phyloP scores from a whole-genome alignment of 495 filamentous ascomycete species.

The Eremomyces bilateralis region DNA sequence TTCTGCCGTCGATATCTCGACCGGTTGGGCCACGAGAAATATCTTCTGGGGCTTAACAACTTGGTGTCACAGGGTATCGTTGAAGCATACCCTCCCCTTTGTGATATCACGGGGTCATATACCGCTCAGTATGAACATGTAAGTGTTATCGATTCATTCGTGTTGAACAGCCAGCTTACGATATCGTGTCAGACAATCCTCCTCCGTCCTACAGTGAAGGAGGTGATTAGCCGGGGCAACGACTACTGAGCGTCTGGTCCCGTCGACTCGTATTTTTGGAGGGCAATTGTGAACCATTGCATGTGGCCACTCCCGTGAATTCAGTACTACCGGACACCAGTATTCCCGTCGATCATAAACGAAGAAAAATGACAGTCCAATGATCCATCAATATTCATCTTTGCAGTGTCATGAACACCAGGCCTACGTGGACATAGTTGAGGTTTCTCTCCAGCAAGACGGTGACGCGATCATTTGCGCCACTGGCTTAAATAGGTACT shows the following conservation, averaged over 20 bases:
- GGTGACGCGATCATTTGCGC: too few species aligned
- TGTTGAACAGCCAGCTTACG: not conserved
- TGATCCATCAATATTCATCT: too few species aligned
- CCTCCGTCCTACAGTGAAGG: constrained; percentile 71
- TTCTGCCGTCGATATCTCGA: constrained; percentile 43
- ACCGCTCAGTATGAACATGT: constrained; percentile 93
- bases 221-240: constrained; percentile 78
- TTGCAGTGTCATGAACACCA: too few species aligned
- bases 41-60: constrained; percentile 60
- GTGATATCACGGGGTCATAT: constrained; percentile 85
- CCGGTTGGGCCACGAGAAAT: constrained; percentile 36
- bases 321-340: too few species aligned
- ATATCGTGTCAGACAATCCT: constrained; percentile 49
- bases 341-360: too few species aligned
- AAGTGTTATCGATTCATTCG: constrained; percentile 23
- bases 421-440: too few species aligned
- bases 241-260: constrained; percentile 71
- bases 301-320: too few species aligned
- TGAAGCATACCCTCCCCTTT: constrained; percentile 71
- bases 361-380: too few species aligned
- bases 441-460: too few species aligned
- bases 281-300: too few species aligned
- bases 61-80: constrained; percentile 68
- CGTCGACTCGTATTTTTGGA: too few species aligned
- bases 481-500: too few species aligned